Evolutionary conservation across 768 basidiomycete genomes (phyloP).

Genomic region (Wakefieldia striispora): DNA sequence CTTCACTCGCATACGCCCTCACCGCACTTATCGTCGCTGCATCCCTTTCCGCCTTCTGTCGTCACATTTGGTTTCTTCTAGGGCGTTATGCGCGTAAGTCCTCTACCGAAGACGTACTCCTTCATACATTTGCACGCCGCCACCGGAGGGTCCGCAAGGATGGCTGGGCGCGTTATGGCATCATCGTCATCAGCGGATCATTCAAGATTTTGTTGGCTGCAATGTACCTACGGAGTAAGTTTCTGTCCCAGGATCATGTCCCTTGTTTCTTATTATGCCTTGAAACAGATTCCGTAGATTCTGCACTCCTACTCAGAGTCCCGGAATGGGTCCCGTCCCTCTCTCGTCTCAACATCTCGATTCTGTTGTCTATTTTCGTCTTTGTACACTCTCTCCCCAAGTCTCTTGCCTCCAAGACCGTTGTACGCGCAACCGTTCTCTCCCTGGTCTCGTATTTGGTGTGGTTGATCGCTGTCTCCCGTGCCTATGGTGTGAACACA

Average conservation of each 20-base stretch:
- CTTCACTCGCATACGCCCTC: slow-evolving; percentile 50
- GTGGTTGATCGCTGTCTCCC: slow-evolving; percentile 57
- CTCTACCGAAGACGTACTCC: slow-evolving; percentile 63
- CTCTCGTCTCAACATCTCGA: slow-evolving; percentile 41
- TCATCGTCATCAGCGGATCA: slow-evolving; percentile 43
- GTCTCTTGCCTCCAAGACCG: slow-evolving; percentile 52
- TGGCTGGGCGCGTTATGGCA: slow-evolving; percentile 39
- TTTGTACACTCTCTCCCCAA: slow-evolving; percentile 53
- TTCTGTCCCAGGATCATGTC: background rate
- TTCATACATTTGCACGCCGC: slow-evolving; percentile 57
- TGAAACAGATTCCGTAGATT: slow-evolving; percentile 51
- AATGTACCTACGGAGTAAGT: slow-evolving; percentile 67
- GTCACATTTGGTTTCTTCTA: slow-evolving; percentile 78
- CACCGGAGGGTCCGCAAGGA: slow-evolving; percentile 50
- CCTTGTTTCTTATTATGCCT: slow-evolving; percentile 9
- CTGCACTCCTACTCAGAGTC: slow-evolving; percentile 46
- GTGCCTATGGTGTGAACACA: slow-evolving; percentile 48
- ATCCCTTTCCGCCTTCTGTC: slow-evolving; percentile 54
- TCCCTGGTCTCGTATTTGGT: slow-evolving; percentile 58
- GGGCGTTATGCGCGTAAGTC: slow-evolving; percentile 65
- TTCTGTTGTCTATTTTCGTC: slow-evolving; percentile 41
- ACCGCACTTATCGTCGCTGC: slow-evolving; percentile 52
- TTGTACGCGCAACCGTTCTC: slow-evolving; percentile 56
- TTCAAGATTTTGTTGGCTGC: slow-evolving; percentile 53
- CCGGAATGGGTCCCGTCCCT: slow-evolving; percentile 32